These are phyloP conservation scores for Colletotrichum euphorbiae DNA, from an alignment of 2,329 filamentous ascomycete species.

Conservation along the genomic window DNA sequence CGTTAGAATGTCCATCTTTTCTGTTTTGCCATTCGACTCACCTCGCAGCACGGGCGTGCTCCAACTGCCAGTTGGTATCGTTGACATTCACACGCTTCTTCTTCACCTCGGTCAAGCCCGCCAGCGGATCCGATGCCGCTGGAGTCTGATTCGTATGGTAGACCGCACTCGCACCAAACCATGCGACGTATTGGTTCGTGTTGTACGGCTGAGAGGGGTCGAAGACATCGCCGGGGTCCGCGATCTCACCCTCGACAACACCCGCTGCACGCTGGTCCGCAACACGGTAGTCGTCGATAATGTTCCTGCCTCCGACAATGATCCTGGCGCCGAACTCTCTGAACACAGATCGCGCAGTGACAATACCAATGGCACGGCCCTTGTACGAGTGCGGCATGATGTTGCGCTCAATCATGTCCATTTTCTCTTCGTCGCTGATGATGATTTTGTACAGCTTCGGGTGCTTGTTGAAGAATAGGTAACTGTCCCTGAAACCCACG, in stretches of 20 bases:
- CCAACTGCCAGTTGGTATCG: conserved; percentile 94
- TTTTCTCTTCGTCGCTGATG: conserved; percentile 96
- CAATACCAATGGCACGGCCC: conserved; percentile 94
- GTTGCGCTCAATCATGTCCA: conserved; percentile 92
- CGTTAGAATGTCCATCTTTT: background rate
- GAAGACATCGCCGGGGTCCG: conserved; percentile 87
- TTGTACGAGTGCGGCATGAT: conserved; percentile 99
- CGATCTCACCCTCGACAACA: conserved; percentile 87
- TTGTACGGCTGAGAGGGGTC: conserved; percentile 90
- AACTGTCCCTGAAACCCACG: conserved; percentile 96
- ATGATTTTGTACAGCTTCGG: conserved; percentile 97
- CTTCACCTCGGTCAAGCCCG: conserved; percentile 83
- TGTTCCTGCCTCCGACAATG: conserved; percentile 86
- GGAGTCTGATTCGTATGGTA: conserved; percentile 84
- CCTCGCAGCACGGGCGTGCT: conserved; percentile 93
- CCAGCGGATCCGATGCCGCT: conserved; percentile 76
- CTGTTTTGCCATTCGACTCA: conserved; percentile 56
- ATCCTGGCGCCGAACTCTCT: conserved; percentile 96
- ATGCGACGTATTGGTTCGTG: conserved; percentile 98
- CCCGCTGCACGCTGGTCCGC: conserved; percentile 80
- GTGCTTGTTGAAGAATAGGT: conserved; percentile 99
- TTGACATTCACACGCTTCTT: conserved; percentile 89
- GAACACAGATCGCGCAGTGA: conserved; percentile 96
- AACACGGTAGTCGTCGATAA: conserved; percentile 92
- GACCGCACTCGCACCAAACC: conserved; percentile 96